Conservation (phyloP, 2,329 filamentous ascomycete genomes). For the Bipolaris zeicola region DNA sequence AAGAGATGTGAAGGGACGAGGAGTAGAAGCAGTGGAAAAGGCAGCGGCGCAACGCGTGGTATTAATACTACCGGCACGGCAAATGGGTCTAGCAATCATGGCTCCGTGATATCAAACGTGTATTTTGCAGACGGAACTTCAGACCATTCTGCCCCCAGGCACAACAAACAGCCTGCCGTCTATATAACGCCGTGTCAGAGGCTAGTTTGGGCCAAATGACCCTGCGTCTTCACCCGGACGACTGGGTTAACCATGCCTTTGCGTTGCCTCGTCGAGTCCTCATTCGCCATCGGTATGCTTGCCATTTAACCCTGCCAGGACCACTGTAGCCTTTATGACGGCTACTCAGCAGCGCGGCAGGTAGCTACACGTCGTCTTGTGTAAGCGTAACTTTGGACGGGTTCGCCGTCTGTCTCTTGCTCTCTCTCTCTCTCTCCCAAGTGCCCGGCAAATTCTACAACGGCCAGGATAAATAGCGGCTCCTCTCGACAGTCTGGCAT, state of each 20-base stretch:
- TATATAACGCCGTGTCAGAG: conserved; percentile 31
- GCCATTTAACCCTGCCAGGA: conserved; percentile 28
- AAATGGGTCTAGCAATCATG: conserved; percentile 26
- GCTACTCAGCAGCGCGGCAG: conserved; percentile 1
- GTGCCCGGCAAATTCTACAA: conserved; percentile 4
- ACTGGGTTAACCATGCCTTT: conserved; percentile 14
- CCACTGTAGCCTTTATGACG: conserved; percentile 11
- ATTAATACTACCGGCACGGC: conserved; percentile 32
- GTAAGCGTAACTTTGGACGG: background rate
- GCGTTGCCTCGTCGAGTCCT: conserved; percentile 19
- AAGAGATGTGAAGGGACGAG: conserved; percentile 11
- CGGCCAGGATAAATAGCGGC: conserved; percentile 12
- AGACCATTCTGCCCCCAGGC: conserved; percentile 18
- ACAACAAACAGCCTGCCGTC: conserved; percentile 21
- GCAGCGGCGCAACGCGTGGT: conserved; percentile 17
- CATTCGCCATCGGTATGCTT: conserved; percentile 21
- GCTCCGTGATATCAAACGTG: conserved; percentile 9
- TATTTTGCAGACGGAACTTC: conserved; percentile 21
- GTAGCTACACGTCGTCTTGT: background rate
- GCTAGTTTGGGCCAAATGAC: conserved; percentile 24
- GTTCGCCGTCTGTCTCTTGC: background rate
- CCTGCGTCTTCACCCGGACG: conserved; percentile 32
- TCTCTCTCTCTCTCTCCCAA: background rate
- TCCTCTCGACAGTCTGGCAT: conserved; percentile 9
- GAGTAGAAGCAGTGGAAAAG: conserved; percentile 1